These are phyloP conservation scores for Erodium trifolium DNA, from an alignment of 441 rosid genomes.

Conservation along the genomic window DNA sequence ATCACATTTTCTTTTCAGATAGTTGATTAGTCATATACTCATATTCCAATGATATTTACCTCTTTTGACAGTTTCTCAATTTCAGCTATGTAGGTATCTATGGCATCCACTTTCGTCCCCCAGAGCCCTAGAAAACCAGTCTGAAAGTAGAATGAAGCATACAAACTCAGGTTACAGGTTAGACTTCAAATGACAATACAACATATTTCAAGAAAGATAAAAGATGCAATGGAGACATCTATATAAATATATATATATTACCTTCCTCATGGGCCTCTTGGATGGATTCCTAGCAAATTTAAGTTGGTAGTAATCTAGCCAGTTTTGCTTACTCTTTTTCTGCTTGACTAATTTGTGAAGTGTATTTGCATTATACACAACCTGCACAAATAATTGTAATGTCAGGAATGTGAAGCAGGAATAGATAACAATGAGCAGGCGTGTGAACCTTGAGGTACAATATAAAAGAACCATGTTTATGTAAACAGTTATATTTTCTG, in stretches of 20 bases:
- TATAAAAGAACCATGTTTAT: background rate
- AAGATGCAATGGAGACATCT: conserved; percentile 10
- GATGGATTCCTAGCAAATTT: conserved; percentile 49
- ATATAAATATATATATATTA: conserved; percentile 11
- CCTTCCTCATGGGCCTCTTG: conserved; percentile 59
- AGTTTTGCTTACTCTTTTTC: conserved; percentile 63
- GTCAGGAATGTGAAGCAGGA: conserved; percentile 3
- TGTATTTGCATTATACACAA: conserved; percentile 73
- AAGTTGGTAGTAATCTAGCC: conserved; percentile 80
- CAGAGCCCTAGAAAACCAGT: conserved; percentile 83
- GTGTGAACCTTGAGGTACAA: background rate
- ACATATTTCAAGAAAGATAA: conserved; percentile 6
- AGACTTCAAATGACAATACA: background rate
- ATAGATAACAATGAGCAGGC: background rate
- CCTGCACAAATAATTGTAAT: conserved; percentile 32
- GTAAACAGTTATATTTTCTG: background rate
- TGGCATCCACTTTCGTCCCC: conserved; percentile 75
- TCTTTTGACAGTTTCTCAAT: conserved; percentile 56
- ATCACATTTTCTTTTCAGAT: no score
- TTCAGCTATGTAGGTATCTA: conserved; percentile 48
- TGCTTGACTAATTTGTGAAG: conserved; percentile 66
- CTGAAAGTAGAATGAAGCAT: conserved; percentile 28
- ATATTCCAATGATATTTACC: conserved; percentile 28
- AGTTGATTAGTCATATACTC: no score
- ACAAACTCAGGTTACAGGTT: background rate